Percentiles rank a stretch among this genome's conserved stretches.
Conservation (phyloP, 768 basidiomycete genomes). For the Russula brevipes region DNA sequence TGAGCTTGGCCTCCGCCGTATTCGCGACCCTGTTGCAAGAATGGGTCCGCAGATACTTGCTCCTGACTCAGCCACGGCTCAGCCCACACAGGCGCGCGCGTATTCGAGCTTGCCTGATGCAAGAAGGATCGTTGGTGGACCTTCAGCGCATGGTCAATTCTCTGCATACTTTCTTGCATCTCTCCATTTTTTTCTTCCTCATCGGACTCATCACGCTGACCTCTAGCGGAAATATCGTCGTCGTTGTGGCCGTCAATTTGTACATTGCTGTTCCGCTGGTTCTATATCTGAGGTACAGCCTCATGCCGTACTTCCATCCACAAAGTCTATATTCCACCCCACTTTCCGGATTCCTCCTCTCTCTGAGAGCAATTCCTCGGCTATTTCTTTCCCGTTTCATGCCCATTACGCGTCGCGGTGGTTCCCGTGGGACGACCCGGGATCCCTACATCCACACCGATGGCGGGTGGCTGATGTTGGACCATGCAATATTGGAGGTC, state of each 20-base stretch:
- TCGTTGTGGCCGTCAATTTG: neutral
- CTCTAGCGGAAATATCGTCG: neutral
- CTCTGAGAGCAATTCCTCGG: neutral
- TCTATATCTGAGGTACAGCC: conserved; percentile 3
- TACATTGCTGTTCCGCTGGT: neutral
- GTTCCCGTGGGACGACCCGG: neutral
- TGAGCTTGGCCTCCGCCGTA: neutral
- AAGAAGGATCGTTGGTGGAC: neutral
- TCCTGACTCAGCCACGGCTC: neutral
- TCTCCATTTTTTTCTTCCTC: conserved; percentile 8
- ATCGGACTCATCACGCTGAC: neutral
- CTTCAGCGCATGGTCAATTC: neutral
- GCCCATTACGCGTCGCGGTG: neutral
- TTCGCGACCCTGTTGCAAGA: conserved; percentile 8
- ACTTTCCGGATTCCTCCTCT: conserved; percentile 2
- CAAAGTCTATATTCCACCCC: conserved; percentile 11
- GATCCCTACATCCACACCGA: neutral
- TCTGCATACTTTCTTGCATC: neutral
- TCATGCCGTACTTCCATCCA: neutral
- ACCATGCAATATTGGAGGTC: neutral
- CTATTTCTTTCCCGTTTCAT: neutral
- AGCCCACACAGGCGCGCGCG: neutral
- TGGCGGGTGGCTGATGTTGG: neutral
- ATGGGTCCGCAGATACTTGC: conserved; percentile 4
- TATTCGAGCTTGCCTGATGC: conserved; percentile 1